Conservation (phyloP, 345 rosid species). For the Pugionium cornutum region DNA sequence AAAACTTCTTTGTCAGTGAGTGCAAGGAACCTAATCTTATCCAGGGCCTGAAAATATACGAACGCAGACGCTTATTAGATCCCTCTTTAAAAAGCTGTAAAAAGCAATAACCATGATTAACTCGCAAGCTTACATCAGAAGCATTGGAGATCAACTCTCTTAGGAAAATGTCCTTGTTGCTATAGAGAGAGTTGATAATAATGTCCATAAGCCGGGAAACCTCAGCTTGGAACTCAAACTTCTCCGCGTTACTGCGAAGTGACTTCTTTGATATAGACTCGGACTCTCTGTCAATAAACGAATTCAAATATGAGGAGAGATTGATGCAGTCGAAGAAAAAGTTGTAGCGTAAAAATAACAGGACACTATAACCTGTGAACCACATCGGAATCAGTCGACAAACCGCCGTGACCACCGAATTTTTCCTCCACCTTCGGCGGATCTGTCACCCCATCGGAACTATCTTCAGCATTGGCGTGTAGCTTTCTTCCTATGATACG, state of each 20-base stretch:
- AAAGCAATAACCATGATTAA: background rate
- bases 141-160: slow-evolving; percentile 98
- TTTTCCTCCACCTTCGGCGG: slow-evolving; percentile 95
- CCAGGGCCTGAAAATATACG: slow-evolving; percentile 64
- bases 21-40: slow-evolving; percentile 92
- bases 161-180: slow-evolving; percentile 96
- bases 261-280: slow-evolving; percentile 91
- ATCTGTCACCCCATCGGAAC: slow-evolving; percentile 59
- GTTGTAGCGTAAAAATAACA: background rate
- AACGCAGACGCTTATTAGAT: slow-evolving; percentile 20
- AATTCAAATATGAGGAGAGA: slow-evolving; percentile 10
- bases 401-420: slow-evolving; percentile 87
- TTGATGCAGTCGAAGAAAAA: background rate
- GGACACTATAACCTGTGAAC: slow-evolving; percentile 59
- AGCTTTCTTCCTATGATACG: slow-evolving; percentile 60
- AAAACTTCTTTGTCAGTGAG: slow-evolving; percentile 87
- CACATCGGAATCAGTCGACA: slow-evolving; percentile 91
- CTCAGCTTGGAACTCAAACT: slow-evolving; percentile 98
- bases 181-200: slow-evolving; percentile 92
- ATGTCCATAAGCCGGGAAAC: slow-evolving; percentile 99
- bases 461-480: slow-evolving; percentile 78
- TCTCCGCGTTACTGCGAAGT: slow-evolving; percentile 82
- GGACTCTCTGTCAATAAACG: slow-evolving; percentile 58
- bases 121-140: slow-evolving; percentile 69
- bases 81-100: background rate